Conservation (phyloP, 2,329 filamentous ascomycete species). For the Talaromyces funiculosus region DNA sequence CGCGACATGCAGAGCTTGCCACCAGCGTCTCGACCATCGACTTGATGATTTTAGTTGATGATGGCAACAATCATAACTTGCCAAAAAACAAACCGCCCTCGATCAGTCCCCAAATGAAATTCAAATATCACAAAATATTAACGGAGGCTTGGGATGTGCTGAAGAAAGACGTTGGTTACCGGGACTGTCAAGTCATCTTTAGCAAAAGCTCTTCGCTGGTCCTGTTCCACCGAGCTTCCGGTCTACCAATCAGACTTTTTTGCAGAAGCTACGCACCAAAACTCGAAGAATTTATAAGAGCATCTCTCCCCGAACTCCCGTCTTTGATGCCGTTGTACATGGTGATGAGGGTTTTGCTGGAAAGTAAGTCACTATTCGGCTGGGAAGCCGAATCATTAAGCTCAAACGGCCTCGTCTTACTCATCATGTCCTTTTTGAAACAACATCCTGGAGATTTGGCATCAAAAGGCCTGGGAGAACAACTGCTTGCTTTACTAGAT, state of each 20-base stretch:
- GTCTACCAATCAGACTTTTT: slow-evolving; percentile 50
- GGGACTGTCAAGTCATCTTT: slow-evolving; percentile 16
- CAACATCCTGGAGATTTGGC: slow-evolving; percentile 28
- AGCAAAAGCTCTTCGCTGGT: slow-evolving; percentile 29
- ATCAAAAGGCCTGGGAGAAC: slow-evolving; percentile 30
- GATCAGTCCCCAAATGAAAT: slow-evolving; percentile 27
- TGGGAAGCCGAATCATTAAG: slow-evolving; percentile 46
- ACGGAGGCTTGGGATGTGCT: slow-evolving; percentile 23
- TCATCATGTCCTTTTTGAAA: slow-evolving; percentile 51
- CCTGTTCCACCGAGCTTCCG: slow-evolving; percentile 42
- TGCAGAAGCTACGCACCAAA: slow-evolving; percentile 36
- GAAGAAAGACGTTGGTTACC: slow-evolving; percentile 18
- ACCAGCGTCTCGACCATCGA: slow-evolving; percentile 53
- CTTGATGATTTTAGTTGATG: slow-evolving; percentile 35
- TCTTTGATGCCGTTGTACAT: slow-evolving; percentile 47
- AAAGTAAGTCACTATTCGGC: slow-evolving; percentile 46
- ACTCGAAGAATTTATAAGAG: slow-evolving; percentile 40
- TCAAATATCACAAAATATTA: slow-evolving; percentile 19
- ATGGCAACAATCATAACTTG: slow-evolving; percentile 14
- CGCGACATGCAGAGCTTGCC: slow-evolving; percentile 48
- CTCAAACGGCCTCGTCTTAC: slow-evolving; percentile 52
- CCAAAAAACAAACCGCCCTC: slow-evolving; percentile 29
- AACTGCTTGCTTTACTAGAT: slow-evolving; percentile 46
- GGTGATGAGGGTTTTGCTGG: slow-evolving; percentile 46
- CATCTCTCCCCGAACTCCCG: slow-evolving; percentile 47